Evolutionary conservation across 805 yeast species (phyloP), one percentile per base, ranked within the genome.

Genomic region (Ogataea minuta): DNA sequence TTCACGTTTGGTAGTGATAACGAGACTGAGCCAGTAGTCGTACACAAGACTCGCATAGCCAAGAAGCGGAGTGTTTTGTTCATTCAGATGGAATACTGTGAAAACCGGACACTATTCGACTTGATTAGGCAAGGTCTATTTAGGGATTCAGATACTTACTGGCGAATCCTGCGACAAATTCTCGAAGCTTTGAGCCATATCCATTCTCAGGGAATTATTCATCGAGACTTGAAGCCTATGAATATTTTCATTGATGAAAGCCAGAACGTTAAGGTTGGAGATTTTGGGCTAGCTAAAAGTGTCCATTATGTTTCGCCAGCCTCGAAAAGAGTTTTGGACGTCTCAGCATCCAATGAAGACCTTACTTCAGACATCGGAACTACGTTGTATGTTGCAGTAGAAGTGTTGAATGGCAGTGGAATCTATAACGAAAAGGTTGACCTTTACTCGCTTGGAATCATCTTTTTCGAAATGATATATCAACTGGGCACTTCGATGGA

Each of bases 21-120:
- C 16, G 39, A 40, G 6, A 27, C 24, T 12, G 41, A 31, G 2
- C 28, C 27, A 12, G 47, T 24, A 12, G 47, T 14, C 12, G 16
- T 33, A 4, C 16, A 6, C 16, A 50, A 45, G 28, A 28, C 50
- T 7, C n/a, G 10, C 4, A 28, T 16, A 2, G 10, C 23, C 11
- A 37, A 31, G 31, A 67, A 66, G 42, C 60, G 66, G 31, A 69
- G 68, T 37, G 88, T 95, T 0, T 63, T 93, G 21, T 93, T 86
- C 59, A 93, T 93, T 50, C 99, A 93, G 57, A 93, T 93, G 99
- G 99, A 93, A 60, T 93, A 93, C 54, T 93, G 99, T 64, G 99
- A 93, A 55, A 93, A 91, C 56, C 87, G 86, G 42, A 91, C 99
- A 0, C 64, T 93, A 20, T 74, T 76, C 36, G 96, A 93, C 63